These are phyloP conservation scores for Acacia crassicarpa DNA, from an alignment of 306 rosid species.

Conservation along the genomic window DNA sequence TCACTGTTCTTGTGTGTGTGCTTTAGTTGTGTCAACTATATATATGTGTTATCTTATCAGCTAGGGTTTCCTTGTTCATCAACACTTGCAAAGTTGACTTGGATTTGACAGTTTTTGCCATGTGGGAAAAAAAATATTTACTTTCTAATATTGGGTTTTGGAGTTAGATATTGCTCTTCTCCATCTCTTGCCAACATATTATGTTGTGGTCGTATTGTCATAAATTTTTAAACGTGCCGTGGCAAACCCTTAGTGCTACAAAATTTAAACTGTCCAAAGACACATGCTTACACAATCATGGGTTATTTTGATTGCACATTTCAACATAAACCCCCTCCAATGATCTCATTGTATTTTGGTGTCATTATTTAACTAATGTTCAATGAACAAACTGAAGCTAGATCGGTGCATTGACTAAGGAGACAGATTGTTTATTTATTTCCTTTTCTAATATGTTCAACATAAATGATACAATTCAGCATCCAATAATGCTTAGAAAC, in stretches of 20 bases:
- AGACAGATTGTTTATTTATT: neutral
- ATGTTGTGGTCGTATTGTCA: constrained; percentile 28
- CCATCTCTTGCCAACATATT: constrained; percentile 17
- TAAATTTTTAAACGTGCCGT: constrained; percentile 36
- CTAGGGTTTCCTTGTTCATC: constrained; percentile 1
- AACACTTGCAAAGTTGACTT: constrained; percentile 47
- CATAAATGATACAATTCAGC: neutral
- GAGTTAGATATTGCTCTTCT: constrained; percentile 23
- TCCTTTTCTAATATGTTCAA: neutral
- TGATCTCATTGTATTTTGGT: neutral
- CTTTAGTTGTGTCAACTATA: constrained; percentile 33
- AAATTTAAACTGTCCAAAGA: constrained; percentile 21
- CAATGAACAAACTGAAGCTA: neutral
- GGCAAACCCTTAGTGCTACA: constrained; percentile 12
- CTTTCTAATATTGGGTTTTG: neutral
- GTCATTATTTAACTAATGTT: neutral
- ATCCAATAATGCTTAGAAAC: neutral
- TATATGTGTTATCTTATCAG: constrained; percentile 9
- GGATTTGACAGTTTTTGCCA: constrained; percentile 46
- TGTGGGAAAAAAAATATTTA: constrained; percentile 19
- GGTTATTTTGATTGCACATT: constrained; percentile 17
- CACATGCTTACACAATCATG: neutral
- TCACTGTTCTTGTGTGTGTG: neutral
- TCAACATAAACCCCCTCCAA: neutral
- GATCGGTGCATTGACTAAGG: neutral